Base-by-base conservation (phyloP, 192 early-diverging fungal genomes). In the Podila epicladia region DNA sequence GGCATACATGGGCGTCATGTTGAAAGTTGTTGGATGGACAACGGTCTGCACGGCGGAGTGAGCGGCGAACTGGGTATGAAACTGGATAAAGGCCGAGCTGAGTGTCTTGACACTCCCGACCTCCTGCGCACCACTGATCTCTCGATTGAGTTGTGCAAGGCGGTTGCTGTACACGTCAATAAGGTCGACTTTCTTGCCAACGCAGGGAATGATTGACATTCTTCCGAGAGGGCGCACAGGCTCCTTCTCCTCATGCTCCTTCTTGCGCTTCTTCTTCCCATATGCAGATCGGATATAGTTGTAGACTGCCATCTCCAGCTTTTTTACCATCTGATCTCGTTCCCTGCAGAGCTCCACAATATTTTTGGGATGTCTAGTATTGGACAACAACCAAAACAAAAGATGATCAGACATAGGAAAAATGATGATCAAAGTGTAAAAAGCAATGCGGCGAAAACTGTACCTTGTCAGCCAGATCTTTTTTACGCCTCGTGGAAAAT, bases 21-120 rank as follows among this genome's bases (percentile, higher is more conserved):
- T 76, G 58, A 92, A 82, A 17, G 91, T 88, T 64, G 74, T 78
- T 32, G 88, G 82, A 82, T 93, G 85, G 17, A 93, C 72, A 0
- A 94, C 84, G 1, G 84, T 83, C 58, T 92, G 90, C 15, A 90
- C 88, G 20, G 95, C 95, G 82, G 94, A 90, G 41, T 97, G 95
- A 1, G 96, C 92, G 0, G 90, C 89, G 32, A 93, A 85, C 58
- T 92, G 89, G 58, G 85, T 80, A 58, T 90, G 87, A 75, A 97
- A 97, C 78, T 93, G 87, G 20, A 97, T 89, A 82, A 97, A 94
- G 5, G 94, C 95, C 31, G 93, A 91, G 26, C 89, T 87, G 64
- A 87, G 67, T 15, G 84, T 80, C 22, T 61, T 64, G 57, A 62
- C n/a, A 49, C 68, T 61, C 5, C 69, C 35, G 1, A 82, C 33